phyloP scores from a whole-genome alignment of 2,329 filamentous ascomycete species.

The Aspergillus flavus region DNA sequence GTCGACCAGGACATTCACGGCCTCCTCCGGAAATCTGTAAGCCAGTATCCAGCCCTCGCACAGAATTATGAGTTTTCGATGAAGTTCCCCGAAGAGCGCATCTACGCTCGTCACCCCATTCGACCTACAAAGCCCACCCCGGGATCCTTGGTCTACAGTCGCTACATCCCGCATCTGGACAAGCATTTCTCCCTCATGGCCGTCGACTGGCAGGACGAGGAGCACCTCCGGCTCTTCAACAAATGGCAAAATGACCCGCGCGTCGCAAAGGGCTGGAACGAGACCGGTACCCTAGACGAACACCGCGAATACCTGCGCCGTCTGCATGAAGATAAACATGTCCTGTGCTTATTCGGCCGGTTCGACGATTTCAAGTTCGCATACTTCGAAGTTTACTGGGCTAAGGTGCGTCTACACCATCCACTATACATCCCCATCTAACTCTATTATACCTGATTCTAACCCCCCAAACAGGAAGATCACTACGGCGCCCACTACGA shows the following conservation, averaged over 20 bases:
- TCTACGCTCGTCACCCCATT: constrained; percentile 69
- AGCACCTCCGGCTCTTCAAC: constrained; percentile 73
- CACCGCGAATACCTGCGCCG: constrained; percentile 71
- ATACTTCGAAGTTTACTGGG: constrained; percentile 83
- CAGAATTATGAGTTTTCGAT: constrained; percentile 39
- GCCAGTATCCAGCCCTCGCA: constrained; percentile 43
- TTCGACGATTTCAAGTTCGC: constrained; percentile 73
- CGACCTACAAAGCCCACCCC: constrained; percentile 72
- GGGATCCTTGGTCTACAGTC: constrained; percentile 73
- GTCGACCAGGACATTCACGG: constrained; percentile 46
- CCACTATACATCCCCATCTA: background rate
- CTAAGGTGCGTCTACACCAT: constrained; percentile 51
- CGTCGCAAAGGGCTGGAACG: constrained; percentile 78
- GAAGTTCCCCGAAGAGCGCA: constrained; percentile 49
- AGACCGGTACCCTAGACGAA: constrained; percentile 73
- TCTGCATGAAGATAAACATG: constrained; percentile 71
- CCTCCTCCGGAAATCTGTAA: constrained; percentile 25
- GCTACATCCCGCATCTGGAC: constrained; percentile 73
- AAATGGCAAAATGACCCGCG: constrained; percentile 83
- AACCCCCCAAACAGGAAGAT: constrained; percentile 52
- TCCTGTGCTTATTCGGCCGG: constrained; percentile 59
- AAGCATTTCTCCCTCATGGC: constrained; percentile 79
- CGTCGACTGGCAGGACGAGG: constrained; percentile 65
- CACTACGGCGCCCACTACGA: constrained; percentile 61
- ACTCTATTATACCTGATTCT: background rate